A percentile compares a stretch with the other conserved stretches of the same genome.
Conservation (phyloP, 2,329 filamentous ascomycete species). For the Lecanicillium sp. region DNA sequence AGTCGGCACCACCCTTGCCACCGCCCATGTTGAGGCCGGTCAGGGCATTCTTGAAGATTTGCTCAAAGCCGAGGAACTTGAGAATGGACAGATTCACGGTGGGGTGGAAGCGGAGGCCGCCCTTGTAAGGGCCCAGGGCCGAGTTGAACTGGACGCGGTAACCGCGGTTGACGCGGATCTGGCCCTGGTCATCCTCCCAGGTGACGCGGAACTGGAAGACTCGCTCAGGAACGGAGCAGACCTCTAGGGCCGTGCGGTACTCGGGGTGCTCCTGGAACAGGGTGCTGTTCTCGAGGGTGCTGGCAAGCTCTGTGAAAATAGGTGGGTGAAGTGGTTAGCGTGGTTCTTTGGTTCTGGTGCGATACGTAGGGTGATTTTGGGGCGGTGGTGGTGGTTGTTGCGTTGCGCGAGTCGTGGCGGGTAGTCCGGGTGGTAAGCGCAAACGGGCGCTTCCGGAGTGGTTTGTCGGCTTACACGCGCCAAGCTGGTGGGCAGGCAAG, state of each 20-base stretch:
- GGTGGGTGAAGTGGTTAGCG: too few species aligned
- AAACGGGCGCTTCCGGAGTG: not conserved
- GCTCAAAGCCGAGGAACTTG: conserved; percentile 98
- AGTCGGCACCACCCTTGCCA: conserved; percentile 96
- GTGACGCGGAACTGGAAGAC: conserved; percentile 94
- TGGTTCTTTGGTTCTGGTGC: too few species aligned
- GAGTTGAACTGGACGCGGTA: conserved; percentile 99
- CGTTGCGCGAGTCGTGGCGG: conserved; percentile 5
- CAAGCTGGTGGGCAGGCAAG: too few species aligned
- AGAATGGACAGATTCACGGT: conserved; percentile 74
- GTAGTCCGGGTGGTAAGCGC: too few species aligned
- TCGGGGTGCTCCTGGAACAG: conserved; percentile 93
- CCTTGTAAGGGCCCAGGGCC: conserved; percentile 95
- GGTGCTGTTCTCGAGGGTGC: conserved; percentile 86
- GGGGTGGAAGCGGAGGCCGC: conserved; percentile 90
- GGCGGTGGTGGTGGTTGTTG: too few species aligned
- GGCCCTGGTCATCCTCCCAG: conserved; percentile 91
- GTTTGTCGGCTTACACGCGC: conserved; percentile 6
- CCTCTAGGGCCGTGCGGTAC: conserved; percentile 82
- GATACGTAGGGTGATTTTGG: too few species aligned
- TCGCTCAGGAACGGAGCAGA: conserved; percentile 88
- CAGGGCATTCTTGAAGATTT: conserved; percentile 99
- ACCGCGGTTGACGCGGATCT: conserved; percentile 86
- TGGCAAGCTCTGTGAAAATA: conserved; percentile 76
- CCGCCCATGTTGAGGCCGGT: conserved; percentile 86